Evolutionary conservation across 1,284 basidiomycete genomes (phyloP).

Genomic region (Irpex sp.): DNA sequence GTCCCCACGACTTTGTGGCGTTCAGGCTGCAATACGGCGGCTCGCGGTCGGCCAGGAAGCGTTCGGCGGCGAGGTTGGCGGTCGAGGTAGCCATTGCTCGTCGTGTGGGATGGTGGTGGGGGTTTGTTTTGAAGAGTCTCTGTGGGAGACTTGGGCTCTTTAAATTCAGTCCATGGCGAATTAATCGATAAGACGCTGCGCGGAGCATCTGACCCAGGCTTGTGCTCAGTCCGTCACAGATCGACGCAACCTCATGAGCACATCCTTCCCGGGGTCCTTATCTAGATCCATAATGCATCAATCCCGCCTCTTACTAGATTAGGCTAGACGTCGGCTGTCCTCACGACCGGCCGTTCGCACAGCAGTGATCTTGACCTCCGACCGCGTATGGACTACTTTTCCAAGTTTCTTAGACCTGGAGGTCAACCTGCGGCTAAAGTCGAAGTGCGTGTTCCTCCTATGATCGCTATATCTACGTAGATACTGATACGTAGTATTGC

Average conservation of each 20-base stretch:
- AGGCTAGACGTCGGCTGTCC: background rate
- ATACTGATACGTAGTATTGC: constrained; percentile 1
- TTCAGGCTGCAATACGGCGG: constrained; percentile 69
- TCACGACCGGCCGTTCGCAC: background rate
- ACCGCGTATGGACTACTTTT: constrained; percentile 73
- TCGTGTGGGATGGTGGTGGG: constrained; percentile 2
- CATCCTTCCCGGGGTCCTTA: background rate
- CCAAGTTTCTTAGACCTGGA: constrained; percentile 66
- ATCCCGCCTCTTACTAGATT: background rate
- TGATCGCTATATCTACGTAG: background rate
- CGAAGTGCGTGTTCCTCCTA: constrained; percentile 19
- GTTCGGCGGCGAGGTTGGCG: constrained; percentile 40
- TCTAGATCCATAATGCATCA: background rate
- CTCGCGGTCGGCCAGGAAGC: constrained; percentile 65
- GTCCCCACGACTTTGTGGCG: constrained; percentile 61
- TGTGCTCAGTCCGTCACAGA: background rate
- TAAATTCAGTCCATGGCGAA: background rate
- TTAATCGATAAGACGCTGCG: background rate
- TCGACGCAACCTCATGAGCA: background rate
- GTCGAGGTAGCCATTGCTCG: constrained; percentile 25
- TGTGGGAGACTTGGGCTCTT: background rate
- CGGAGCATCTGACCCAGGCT: background rate
- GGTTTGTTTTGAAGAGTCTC: background rate
- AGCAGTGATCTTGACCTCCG: background rate
- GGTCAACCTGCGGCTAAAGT: constrained; percentile 49